These are phyloP conservation scores for Hirsutella minnesotensis DNA, from an alignment of 2,329 filamentous ascomycete species.

Conservation along the genomic window DNA sequence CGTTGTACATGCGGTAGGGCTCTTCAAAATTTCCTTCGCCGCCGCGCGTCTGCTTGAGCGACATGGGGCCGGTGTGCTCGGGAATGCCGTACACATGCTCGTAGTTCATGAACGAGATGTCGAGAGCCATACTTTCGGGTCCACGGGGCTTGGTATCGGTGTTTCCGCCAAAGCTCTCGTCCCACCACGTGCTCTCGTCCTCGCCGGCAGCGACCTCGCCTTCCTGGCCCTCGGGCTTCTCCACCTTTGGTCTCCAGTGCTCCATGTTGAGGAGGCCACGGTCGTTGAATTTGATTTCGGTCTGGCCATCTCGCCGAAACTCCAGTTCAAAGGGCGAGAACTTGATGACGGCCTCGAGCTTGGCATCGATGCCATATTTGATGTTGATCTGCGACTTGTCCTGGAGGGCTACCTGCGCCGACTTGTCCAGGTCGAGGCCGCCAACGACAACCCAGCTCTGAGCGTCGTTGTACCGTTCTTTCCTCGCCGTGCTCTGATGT, in stretches of 20 bases:
- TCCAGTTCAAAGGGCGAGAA: constrained; percentile 76
- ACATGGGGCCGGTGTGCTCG: constrained; percentile 80
- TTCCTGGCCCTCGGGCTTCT: constrained; percentile 37
- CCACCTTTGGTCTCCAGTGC: constrained; percentile 85
- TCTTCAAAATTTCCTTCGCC: constrained; percentile 76
- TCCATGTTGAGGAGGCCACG: constrained; percentile 86
- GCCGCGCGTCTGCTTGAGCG: constrained; percentile 80
- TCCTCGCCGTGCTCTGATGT: constrained; percentile 71
- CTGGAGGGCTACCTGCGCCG: constrained; percentile 55
- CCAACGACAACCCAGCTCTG: constrained; percentile 80
- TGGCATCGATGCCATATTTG: constrained; percentile 63
- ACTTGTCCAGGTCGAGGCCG: constrained; percentile 59
- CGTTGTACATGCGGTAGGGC: constrained; percentile 90
- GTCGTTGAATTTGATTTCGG: constrained; percentile 81
- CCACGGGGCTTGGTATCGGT: constrained; percentile 93
- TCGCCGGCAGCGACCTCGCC: constrained; percentile 38
- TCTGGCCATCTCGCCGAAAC: constrained; percentile 71
- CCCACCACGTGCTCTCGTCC: constrained; percentile 94
- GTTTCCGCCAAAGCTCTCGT: constrained; percentile 89
- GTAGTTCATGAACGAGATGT: constrained; percentile 87
- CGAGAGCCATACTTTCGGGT: constrained; percentile 81
- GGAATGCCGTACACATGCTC: constrained; percentile 90
- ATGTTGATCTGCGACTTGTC: constrained; percentile 60
- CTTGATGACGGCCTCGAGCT: constrained; percentile 72
- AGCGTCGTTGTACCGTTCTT: constrained; percentile 90